phyloP scores from a whole-genome alignment of 2,329 filamentous ascomycete genomes.

The Xylariaceae sp. region DNA sequence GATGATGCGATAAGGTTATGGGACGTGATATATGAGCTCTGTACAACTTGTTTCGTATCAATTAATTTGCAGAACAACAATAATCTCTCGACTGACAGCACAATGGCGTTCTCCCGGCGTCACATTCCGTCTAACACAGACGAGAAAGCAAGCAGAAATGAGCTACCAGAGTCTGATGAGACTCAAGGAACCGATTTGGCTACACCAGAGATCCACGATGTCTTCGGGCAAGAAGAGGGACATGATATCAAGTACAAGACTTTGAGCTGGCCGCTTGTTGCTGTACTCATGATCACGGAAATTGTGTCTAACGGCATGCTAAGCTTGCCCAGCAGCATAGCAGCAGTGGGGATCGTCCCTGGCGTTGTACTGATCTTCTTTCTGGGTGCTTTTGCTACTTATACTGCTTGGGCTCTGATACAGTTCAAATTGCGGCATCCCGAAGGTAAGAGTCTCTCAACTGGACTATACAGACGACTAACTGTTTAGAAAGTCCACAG shows the following conservation, averaged over 20 bases:
- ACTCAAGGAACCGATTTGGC: no score
- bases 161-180: no score
- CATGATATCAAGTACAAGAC: constrained; percentile 50
- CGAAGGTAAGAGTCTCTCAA: constrained; percentile 36
- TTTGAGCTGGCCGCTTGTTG: constrained; percentile 47
- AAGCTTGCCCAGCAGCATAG: constrained; percentile 47
- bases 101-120: no score
- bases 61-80: no score
- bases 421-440: constrained; percentile 52
- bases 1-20: no score
- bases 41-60: no score
- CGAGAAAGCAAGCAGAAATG: no score
- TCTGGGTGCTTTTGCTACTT: constrained; percentile 47
- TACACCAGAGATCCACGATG: constrained; percentile 24
- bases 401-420: constrained; percentile 46
- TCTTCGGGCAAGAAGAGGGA: constrained; percentile 36
- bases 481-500: constrained; percentile 42
- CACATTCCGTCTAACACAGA: no score
- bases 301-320: constrained; percentile 54
- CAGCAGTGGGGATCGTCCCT: constrained; percentile 49
- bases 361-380: constrained; percentile 49
- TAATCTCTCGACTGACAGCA: no score
- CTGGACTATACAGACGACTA: constrained; percentile 16
- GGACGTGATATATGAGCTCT: no score
- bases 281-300: constrained; percentile 53